phyloP scores from a whole-genome alignment of 108 stramenopile species.

The Cafeteria roenbergensis region DNA sequence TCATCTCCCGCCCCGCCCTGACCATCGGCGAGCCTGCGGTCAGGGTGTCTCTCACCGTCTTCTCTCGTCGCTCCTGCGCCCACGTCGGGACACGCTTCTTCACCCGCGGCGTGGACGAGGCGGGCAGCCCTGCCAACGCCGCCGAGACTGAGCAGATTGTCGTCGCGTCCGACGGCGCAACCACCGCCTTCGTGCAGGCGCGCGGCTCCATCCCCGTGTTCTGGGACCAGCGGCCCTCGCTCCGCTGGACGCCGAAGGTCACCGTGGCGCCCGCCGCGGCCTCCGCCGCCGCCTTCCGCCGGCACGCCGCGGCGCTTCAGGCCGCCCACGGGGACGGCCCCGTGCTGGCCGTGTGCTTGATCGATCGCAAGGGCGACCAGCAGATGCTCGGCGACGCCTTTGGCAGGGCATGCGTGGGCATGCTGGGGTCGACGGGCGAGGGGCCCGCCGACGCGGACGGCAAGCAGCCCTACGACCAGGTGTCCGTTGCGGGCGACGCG shows the following conservation, averaged over 20 bases:
- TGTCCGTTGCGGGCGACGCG: slow-evolving; percentile 10
- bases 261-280: slow-evolving; percentile 58
- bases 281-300: slow-evolving; percentile 54
- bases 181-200: slow-evolving; percentile 55
- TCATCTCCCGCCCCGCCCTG: no score
- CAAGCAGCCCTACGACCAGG: slow-evolving; percentile 35
- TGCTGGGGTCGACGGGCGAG: no score
- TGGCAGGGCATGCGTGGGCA: no score
- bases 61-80: slow-evolving; percentile 65
- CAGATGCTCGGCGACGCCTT: slow-evolving; percentile 64
- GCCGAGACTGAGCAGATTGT: slow-evolving; percentile 85
- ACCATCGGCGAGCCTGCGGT: no score
- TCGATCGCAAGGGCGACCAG: slow-evolving; percentile 84
- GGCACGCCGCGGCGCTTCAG: no score
- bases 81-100: slow-evolving; percentile 87
- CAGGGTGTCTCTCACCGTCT: slow-evolving; percentile 58
- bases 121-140: slow-evolving; percentile 76
- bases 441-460: no score
- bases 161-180: slow-evolving; percentile 18
- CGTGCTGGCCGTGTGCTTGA: slow-evolving; percentile 64
- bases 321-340: slow-evolving; percentile 49
- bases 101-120: slow-evolving; percentile 69
- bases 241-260: slow-evolving; percentile 72
- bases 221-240: slow-evolving; percentile 75
- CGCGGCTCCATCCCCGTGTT: slow-evolving; percentile 81